Percentiles rank a stretch among this genome's conserved stretches.
These are phyloP conservation scores for Kwoniella sp. DNA, from an alignment of 768 basidiomycete species.

Conservation along the genomic window DNA sequence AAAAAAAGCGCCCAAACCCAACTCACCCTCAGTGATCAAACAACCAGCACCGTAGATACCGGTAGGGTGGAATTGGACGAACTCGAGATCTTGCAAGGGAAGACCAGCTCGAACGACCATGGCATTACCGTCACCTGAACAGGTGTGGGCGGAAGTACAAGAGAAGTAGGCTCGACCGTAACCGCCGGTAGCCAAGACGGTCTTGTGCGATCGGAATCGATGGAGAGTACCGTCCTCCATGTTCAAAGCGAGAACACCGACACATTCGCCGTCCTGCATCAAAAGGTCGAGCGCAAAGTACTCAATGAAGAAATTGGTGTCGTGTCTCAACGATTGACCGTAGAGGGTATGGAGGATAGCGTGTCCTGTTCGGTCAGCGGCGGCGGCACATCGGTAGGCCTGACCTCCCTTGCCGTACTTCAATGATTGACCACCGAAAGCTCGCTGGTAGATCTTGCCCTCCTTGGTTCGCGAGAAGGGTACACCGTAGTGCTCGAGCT, in stretches of 20 bases:
- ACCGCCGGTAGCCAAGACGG: slow-evolving; percentile 95
- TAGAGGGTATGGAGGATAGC: slow-evolving; percentile 98
- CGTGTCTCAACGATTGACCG: slow-evolving; percentile 96
- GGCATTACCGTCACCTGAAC: slow-evolving; percentile 97
- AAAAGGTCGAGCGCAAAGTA: slow-evolving; percentile 99
- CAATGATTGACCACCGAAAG: slow-evolving; percentile 96
- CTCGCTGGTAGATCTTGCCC: slow-evolving; percentile 99
- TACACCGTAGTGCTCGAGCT: slow-evolving; percentile 98
- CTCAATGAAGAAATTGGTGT: slow-evolving; percentile 99
- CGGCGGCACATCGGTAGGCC: slow-evolving; percentile 97
- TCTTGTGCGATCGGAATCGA: slow-evolving; percentile 97
- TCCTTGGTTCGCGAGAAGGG: slow-evolving; percentile 98
- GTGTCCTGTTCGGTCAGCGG: slow-evolving; percentile 97
- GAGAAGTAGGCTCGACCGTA: slow-evolving; percentile 98
- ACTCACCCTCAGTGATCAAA: slow-evolving; percentile 90
- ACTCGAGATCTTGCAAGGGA: slow-evolving; percentile 94
- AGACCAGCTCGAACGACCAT: slow-evolving; percentile 97
- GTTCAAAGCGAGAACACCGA: slow-evolving; percentile 97
- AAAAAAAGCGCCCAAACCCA: too few relatives aligned
- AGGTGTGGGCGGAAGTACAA: slow-evolving; percentile 96
- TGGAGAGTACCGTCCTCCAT: slow-evolving; percentile 99
- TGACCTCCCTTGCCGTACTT: slow-evolving; percentile 98
- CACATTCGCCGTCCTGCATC: slow-evolving; percentile 98
- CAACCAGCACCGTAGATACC: slow-evolving; percentile 99
- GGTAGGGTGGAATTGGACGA: slow-evolving; percentile 99